phyloP scores from a whole-genome alignment of 768 basidiomycete species.

The Rhizopogon sp. region DNA sequence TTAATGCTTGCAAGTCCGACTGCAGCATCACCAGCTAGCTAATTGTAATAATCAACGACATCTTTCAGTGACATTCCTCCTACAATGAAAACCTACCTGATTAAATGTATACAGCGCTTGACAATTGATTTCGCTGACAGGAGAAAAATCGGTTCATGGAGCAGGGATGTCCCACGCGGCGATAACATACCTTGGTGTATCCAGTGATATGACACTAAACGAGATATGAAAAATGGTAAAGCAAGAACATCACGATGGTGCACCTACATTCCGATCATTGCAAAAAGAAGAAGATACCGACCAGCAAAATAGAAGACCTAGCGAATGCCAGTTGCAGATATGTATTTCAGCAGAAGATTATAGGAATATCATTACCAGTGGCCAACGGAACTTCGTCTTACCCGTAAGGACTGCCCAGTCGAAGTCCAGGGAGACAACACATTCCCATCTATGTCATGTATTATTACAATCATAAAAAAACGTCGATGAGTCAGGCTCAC shows the following conservation, averaged over 20 bases:
- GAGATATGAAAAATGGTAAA: background rate
- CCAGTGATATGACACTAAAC: constrained; percentile 12
- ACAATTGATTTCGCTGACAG: constrained; percentile 34
- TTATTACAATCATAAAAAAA: background rate
- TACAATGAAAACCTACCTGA: constrained; percentile 26
- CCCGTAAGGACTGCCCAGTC: constrained; percentile 37
- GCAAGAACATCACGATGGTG: background rate
- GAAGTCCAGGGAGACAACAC: constrained; percentile 36
- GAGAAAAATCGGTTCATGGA: background rate
- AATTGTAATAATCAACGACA: background rate
- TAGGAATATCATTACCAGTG: constrained; percentile 30
- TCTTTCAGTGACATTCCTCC: background rate
- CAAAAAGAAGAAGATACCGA: constrained; percentile 39
- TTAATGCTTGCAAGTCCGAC: constrained; percentile 44
- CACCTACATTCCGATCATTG: constrained; percentile 43
- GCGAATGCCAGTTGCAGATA: constrained; percentile 1
- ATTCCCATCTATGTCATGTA: constrained; percentile 34
- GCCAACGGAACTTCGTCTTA: constrained; percentile 42
- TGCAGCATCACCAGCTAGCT: constrained; percentile 39
- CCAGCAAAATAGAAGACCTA: constrained; percentile 42
- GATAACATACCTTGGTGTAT: constrained; percentile 22
- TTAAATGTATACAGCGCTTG: constrained; percentile 44
- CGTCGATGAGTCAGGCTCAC: constrained; percentile 21
- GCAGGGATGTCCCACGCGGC: background rate
- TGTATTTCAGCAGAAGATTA: background rate